phyloP scores from a whole-genome alignment of 2,329 filamentous ascomycete genomes.

The Aureobasidium uvarum region DNA sequence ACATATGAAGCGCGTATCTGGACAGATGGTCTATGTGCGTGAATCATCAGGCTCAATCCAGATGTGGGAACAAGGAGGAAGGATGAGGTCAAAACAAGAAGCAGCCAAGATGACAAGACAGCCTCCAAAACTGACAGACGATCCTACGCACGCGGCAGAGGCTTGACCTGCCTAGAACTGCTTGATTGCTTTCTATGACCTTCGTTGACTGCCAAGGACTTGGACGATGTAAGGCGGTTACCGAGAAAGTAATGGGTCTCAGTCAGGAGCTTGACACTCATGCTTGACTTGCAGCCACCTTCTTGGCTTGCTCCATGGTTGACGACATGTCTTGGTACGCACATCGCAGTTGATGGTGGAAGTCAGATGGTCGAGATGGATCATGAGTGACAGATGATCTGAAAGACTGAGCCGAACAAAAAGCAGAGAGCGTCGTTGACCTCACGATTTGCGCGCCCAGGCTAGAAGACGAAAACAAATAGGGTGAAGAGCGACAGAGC shows the following conservation, averaged over 20 bases:
- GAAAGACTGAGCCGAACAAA: neutral
- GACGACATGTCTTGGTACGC: slow-evolving; percentile 11
- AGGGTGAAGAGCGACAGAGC: slow-evolving; percentile 18
- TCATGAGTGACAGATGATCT: slow-evolving; percentile 1
- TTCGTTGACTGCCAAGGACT: slow-evolving; percentile 10
- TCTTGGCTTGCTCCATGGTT: slow-evolving; percentile 17
- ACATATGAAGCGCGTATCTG: too few relatives aligned
- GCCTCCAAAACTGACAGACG: neutral
- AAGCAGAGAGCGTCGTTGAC: slow-evolving; percentile 17
- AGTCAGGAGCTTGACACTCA: neutral
- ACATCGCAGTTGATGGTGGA: neutral
- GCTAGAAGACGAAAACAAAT: neutral
- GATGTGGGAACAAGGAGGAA: neutral
- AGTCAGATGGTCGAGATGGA: neutral
- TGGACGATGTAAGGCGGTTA: neutral
- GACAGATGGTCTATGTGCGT: too few relatives aligned
- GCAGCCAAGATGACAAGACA: slow-evolving; percentile 3
- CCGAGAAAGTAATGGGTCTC: neutral
- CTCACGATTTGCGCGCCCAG: neutral
- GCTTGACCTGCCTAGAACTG: slow-evolving; percentile 13
- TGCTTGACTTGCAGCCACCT: slow-evolving; percentile 17
- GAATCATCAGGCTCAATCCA: neutral
- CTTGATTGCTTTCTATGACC: neutral
- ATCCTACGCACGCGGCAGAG: neutral
- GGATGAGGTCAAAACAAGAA: neutral